Evolutionary conservation across 148 eudicot species (phyloP), one percentile per base, ranked within the genome.

Genomic region (Fagopyrum esculentum): DNA sequence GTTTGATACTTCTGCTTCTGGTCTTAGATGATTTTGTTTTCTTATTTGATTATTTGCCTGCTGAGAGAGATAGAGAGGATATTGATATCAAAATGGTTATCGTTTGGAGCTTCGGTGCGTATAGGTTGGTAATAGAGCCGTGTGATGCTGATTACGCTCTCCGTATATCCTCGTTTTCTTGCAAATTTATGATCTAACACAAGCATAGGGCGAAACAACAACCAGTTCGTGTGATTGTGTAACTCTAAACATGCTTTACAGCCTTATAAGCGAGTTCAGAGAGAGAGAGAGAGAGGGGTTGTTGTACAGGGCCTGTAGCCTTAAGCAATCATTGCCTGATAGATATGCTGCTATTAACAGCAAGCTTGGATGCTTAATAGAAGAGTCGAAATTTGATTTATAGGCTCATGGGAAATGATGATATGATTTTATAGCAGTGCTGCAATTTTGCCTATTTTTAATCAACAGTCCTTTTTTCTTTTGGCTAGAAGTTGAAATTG

Each of bases 401-500:
- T 60, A 60, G 45, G 16, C 8, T 29, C 6, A 63, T 5, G 6
- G 44, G 69, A 63, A 12, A 9, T 63, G 69, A 11, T 26, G 3
- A 60, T 9, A 63, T 63, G 44, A 29, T 30, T 29, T 10, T 1
- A 13, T 40, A 19, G 59, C 19, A 55, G 59, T 55, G 19, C 22
- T 13, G 47, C 17, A 35, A 45, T 66, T 40, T 66, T 66, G 70
- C 63, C 78, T 7, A 78, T 72, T 22, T 75, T 54, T 6, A 8
- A 47, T 77, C 4, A 26, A 7, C 46, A 16, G 51, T 47, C 70
- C 69, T 6, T 52, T 63, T 71, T 74, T 43, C 4, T 73, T 78
- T 69, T 19, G 54, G 40, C 19, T 76, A 83, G 83, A 17, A 47
- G n/a, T 76, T 61, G 15, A 56, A 51, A n/a, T 60, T 61, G 30